Evolutionary conservation across 768 basidiomycete genomes (phyloP), one percentile per base, ranked within the genome.

Genomic region (Russula abietina): DNA sequence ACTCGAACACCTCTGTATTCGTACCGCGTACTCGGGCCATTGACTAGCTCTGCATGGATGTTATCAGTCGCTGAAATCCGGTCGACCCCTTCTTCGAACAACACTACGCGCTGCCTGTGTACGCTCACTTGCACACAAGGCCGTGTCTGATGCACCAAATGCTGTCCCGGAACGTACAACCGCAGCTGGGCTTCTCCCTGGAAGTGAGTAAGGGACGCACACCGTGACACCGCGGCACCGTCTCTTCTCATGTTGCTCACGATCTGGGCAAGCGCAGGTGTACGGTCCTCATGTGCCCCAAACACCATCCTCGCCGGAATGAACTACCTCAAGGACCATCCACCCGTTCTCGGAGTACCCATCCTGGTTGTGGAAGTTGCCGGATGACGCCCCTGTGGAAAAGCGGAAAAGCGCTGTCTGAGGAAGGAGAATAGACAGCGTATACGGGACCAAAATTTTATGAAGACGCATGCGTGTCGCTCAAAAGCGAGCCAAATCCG

Each of bases 281-380:
- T 60, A 24, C 41, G 16, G 26, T 92, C 91, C 4, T 85, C 86
- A 36, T 93, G 91, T 72, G 69, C 79, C 7, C 76, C 84, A 16
- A 87, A 88, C 61, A 93, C 91, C 9, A 76, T 89, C 5, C 72
- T 97, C n/a, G 77, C 78, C n/a, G 93, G 93, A 3, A 70, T 90
- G 7, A 87, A 89, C 69, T 93, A 91, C 69, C 78, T 93, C 57
- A 96, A 96, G 73, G 86, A 83, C 57, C 89, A 94, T 70, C 75
- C 82, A 0, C 85, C 90, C 7, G 84, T 95, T 0, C 72, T 91
- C 26, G 90, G 84, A 86, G 67, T 96, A 97, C 72, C 94, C 94
- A 3, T 72, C 82, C 8, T 97, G 94, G 94, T 73, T 97, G 45
- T 97, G 94, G 94, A 85, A 80, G 16, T 70, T 80, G 59, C 80